Percentiles rank a stretch among this genome's conserved stretches.
phyloP scores from a whole-genome alignment of 2,329 filamentous ascomycete genomes.

The Penicillium vulpinum region DNA sequence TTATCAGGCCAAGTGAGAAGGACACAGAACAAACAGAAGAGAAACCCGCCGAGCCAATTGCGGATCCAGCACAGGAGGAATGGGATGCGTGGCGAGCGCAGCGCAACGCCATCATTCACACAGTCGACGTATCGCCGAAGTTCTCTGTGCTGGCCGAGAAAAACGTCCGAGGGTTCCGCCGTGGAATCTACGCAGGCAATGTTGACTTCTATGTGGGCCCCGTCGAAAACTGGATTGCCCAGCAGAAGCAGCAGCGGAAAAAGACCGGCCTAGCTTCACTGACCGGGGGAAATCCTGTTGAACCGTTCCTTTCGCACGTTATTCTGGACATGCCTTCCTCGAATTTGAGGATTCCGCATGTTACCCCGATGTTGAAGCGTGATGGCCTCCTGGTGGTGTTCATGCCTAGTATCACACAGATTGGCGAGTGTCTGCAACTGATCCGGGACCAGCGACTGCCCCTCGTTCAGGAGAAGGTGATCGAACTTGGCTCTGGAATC shows the following conservation, averaged over 20 bases:
- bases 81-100: conserved; percentile 50
- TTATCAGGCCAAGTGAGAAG: conserved; percentile 24
- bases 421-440: conserved; percentile 62
- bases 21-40: conserved; percentile 17
- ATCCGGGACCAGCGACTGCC: conserved; percentile 58
- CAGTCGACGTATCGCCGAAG: conserved; percentile 64
- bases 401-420: conserved; percentile 76
- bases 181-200: conserved; percentile 67
- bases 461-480: conserved; percentile 48
- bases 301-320: conserved; percentile 69
- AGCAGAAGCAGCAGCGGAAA: conserved; percentile 48
- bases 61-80: conserved; percentile 31
- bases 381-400: conserved; percentile 70
- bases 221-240: conserved; percentile 62
- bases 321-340: conserved; percentile 72
- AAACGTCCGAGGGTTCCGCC: conserved; percentile 66
- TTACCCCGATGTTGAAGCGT: conserved; percentile 57
- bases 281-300: conserved; percentile 20
- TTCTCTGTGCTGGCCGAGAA: conserved; percentile 66
- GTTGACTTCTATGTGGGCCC: conserved; percentile 73
- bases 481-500: conserved; percentile 49
- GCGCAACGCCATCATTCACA: conserved; percentile 71
- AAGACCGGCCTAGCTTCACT: conserved; percentile 20
- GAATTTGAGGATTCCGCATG: conserved; percentile 50
- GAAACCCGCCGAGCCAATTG: conserved; percentile 9